Conservation (phyloP, 2,329 filamentous ascomycete species). For the Phialophora verrucosa region DNA sequence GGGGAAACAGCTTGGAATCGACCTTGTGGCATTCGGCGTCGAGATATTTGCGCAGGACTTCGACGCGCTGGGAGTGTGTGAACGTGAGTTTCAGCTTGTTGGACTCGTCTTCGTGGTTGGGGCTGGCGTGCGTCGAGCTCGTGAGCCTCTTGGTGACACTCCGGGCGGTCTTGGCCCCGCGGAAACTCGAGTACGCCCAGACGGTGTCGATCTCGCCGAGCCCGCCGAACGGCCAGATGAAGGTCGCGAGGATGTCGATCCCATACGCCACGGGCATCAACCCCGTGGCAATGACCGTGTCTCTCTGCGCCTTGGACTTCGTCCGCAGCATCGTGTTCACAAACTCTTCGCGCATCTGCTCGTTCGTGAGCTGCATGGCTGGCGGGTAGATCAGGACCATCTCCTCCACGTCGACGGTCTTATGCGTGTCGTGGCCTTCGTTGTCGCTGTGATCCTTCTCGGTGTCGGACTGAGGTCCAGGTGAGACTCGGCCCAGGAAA, state of each 20-base stretch:
- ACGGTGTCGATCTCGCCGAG: conserved; percentile 43
- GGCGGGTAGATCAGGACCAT: conserved; percentile 51
- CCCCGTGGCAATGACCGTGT: conserved; percentile 52
- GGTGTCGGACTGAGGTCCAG: conserved; percentile 36
- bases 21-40: conserved; percentile 48
- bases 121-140: conserved; percentile 15
- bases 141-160: conserved; percentile 48
- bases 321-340: conserved; percentile 50
- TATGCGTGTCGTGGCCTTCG: conserved; percentile 44
- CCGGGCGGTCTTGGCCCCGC: conserved; percentile 50
- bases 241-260: conserved; percentile 35
- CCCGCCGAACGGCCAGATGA: conserved; percentile 45
- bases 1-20: conserved; percentile 46
- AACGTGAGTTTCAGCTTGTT: conserved; percentile 47
- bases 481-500: conserved; percentile 50
- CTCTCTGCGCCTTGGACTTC: conserved; percentile 50
- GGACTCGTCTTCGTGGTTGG: conserved; percentile 41
- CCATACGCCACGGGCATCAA: conserved; percentile 46
- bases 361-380: conserved; percentile 40
- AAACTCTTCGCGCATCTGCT: conserved; percentile 50
- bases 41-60: conserved; percentile 49
- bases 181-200: conserved; percentile 43
- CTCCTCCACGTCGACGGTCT: conserved; percentile 48
- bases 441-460: conserved; percentile 42
- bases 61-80: conserved; percentile 45